Evolutionary conservation across 2,329 filamentous ascomycete genomes (phyloP).

Genomic region (Diaporthe australafricana): DNA sequence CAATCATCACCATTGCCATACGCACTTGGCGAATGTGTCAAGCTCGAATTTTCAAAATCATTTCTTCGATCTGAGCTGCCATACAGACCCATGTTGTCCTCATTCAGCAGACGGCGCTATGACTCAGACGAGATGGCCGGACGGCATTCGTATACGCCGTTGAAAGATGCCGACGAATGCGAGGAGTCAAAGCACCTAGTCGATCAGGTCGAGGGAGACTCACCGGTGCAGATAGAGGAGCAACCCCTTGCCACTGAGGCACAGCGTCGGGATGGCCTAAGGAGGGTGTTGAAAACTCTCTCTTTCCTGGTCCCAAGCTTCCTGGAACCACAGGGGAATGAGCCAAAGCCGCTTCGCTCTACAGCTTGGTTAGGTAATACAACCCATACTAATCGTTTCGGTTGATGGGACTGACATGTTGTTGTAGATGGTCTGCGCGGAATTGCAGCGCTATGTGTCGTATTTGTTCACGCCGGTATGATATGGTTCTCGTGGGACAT

Average conservation of each 20-base stretch:
- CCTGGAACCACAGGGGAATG: not conserved
- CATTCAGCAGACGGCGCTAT: not conserved
- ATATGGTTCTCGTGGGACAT: conserved; percentile 37
- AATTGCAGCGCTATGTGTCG: conserved; percentile 41
- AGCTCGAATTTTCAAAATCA: not conserved
- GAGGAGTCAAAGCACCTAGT: not conserved
- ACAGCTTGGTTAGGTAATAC: conserved; percentile 36
- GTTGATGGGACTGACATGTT: conserved; percentile 12
- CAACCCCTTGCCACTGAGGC: not conserved
- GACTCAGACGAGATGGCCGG: not conserved
- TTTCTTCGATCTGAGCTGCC: not conserved
- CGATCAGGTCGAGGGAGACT: not conserved
- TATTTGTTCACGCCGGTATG: conserved; percentile 39
- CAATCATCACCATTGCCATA: not conserved
- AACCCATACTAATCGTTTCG: not conserved
- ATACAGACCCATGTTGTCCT: not conserved
- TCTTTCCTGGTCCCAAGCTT: conserved; percentile 8
- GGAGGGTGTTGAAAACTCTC: not conserved
- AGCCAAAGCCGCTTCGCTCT: conserved; percentile 9
- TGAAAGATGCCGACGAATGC: not conserved
- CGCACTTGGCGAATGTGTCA: not conserved
- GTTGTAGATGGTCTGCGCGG: conserved; percentile 41
- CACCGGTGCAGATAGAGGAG: not conserved
- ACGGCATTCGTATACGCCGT: not conserved
- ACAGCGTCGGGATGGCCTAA: not conserved